Evolutionary conservation across 2,329 filamentous ascomycete genomes (phyloP).

Genomic region (Calycina marina): DNA sequence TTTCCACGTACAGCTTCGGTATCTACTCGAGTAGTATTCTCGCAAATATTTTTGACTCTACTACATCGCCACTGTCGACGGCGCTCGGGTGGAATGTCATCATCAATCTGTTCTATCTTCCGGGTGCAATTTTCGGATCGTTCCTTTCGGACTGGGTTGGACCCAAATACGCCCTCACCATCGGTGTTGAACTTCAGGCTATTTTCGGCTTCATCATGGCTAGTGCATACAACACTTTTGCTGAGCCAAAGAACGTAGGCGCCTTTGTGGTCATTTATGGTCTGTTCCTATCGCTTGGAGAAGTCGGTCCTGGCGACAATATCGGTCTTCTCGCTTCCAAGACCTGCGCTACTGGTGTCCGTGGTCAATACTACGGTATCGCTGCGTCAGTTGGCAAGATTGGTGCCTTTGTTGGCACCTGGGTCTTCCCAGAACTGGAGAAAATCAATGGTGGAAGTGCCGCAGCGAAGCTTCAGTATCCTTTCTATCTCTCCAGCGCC

Average conservation of each 20-base stretch:
- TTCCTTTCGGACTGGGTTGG: constrained; percentile 67
- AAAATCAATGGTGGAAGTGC: constrained; percentile 41
- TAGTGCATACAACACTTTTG: constrained; percentile 58
- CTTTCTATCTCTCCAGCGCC: constrained; percentile 72
- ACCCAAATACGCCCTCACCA: constrained; percentile 56
- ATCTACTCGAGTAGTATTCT: constrained; percentile 74
- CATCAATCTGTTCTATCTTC: constrained; percentile 79
- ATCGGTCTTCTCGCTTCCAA: constrained; percentile 80
- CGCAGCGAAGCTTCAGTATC: constrained; percentile 59
- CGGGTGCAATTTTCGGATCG: constrained; percentile 65
- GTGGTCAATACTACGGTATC: constrained; percentile 62
- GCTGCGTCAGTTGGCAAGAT: constrained; percentile 63
- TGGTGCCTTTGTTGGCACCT: constrained; percentile 74
- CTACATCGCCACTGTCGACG: constrained; percentile 43
- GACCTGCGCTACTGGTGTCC: constrained; percentile 75
- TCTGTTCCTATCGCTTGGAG: constrained; percentile 63
- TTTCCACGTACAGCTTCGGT: constrained; percentile 70
- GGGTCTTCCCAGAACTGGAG: constrained; percentile 61
- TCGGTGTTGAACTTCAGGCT: constrained; percentile 59
- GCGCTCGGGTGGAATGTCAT: constrained; percentile 80
- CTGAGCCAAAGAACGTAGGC: constrained; percentile 49
- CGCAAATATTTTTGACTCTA: constrained; percentile 42
- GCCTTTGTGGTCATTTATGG: constrained; percentile 70
- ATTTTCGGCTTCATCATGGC: constrained; percentile 83
- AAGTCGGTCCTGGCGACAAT: constrained; percentile 80